Evolutionary conservation across 202 grass and related monocot genomes (phyloP), one percentile per base, ranked within the genome.

Genomic region (Brachypodium distachyon): DNA sequence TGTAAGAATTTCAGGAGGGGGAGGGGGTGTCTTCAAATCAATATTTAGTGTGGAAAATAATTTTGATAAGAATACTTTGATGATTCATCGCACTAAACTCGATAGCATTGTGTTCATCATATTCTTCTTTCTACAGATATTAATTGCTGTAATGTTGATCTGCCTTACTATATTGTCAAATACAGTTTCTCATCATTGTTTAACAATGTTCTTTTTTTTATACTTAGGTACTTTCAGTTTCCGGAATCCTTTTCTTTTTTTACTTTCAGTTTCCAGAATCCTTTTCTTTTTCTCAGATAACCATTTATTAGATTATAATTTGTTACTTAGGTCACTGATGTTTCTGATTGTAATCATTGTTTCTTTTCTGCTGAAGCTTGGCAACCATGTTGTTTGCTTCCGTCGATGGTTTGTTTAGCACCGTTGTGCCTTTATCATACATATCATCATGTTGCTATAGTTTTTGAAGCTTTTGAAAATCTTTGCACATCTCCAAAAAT

Each of bases 381-480:
- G 1, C 27, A 42, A 10, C 7, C 58, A 12, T 54, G 8, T 4
- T 52, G 0, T 80, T 44, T 59, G 1, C 63, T 80, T 54, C 46
- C 9, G 7, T 53, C 4, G 75, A 41, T 81, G 71, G 69, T 41
- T 67, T 41, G 18, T 53, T 78, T 53, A 54, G 13, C 42, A 43
- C 14, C 28, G 51, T 32, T 26, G 53, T 67, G 49, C 32, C 43
- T 72, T 12, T 57, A 43, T 83, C 23, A 16, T 22, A 28, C 33
- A 68, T 53, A 54, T 43, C 64, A 7, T 83, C 8, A 18, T 79
- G 18, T 58, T 38, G 7, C 57, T 67, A 32, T 1, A 21, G 61
- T 68, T 43, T 77, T 82, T 49, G 40, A 18, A 78, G 32, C 40
- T 90, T 77, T 22, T 47, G 39, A 62, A 21, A 81, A 37, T 47